Percentiles rank a stretch among this genome's conserved stretches.
These are phyloP conservation scores for Ophiocordyceps robertsii DNA, from an alignment of 2,329 filamentous ascomycete genomes.

Conservation along the genomic window DNA sequence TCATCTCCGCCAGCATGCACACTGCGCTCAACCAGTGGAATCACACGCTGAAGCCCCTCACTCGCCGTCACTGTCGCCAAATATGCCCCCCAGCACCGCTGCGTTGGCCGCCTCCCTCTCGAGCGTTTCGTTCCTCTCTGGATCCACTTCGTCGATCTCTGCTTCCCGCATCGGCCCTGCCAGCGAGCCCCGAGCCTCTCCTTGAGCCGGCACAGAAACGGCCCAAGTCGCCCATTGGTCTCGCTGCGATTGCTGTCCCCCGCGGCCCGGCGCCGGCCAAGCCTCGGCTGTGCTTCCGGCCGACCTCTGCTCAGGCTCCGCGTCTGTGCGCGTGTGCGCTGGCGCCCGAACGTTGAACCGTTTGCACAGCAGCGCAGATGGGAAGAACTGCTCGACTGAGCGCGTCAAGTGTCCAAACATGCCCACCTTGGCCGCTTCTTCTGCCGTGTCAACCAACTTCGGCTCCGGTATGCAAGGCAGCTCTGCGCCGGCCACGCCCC, in stretches of 20 bases:
- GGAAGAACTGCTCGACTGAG: slow-evolving; percentile 57
- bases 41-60: slow-evolving; percentile 2
- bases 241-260: not conserved
- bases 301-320: slow-evolving; percentile 15
- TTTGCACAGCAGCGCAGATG: slow-evolving; percentile 80
- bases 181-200: not conserved
- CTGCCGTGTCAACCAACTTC: slow-evolving; percentile 51
- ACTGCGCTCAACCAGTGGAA: too few relatives aligned
- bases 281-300: not conserved
- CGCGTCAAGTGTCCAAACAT: slow-evolving; percentile 91
- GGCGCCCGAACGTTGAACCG: slow-evolving; percentile 80
- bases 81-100: slow-evolving; percentile 81
- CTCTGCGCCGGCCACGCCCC: slow-evolving; percentile 8
- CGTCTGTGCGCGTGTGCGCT: slow-evolving; percentile 46
- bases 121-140: slow-evolving; percentile 53
- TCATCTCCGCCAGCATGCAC: too few relatives aligned
- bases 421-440: slow-evolving; percentile 74
- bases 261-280: not conserved
- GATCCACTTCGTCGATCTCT: slow-evolving; percentile 37
- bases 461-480: slow-evolving; percentile 17
- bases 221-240: not conserved
- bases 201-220: not conserved
- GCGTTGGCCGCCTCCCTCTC: slow-evolving; percentile 64
- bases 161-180: not conserved
- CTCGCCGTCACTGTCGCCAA: slow-evolving; percentile 74